These are phyloP conservation scores for Debaryomyces udenii DNA, from an alignment of 1,139 yeast genomes.

Conservation along the genomic window DNA sequence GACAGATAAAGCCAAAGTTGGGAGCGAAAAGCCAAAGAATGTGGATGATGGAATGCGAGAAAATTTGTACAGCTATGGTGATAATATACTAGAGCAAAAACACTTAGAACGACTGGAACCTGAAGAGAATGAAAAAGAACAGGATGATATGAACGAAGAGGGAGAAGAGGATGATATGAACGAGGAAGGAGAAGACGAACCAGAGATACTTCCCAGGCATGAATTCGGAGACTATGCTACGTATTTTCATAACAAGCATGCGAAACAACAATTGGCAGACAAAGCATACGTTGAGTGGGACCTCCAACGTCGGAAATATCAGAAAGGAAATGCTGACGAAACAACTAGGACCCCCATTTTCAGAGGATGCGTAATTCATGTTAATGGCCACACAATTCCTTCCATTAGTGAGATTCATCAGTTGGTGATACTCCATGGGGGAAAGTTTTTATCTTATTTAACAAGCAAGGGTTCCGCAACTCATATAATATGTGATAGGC, in stretches of 20 bases:
- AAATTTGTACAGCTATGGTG: neutral
- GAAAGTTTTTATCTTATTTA: slow-evolving; percentile 69
- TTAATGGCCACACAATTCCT: slow-evolving; percentile 87
- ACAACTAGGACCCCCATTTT: slow-evolving; percentile 48
- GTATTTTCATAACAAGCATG: slow-evolving; percentile 68
- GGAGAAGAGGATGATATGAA: neutral
- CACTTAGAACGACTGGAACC: too few species aligned
- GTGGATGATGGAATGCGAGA: neutral
- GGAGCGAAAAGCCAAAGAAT: neutral
- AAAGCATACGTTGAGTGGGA: slow-evolving; percentile 55
- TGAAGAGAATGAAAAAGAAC: neutral
- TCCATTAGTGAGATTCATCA: slow-evolving; percentile 72
- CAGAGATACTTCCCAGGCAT: slow-evolving; percentile 32
- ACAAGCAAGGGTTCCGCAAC: slow-evolving; percentile 75
- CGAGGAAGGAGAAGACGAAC: slow-evolving; percentile 8
- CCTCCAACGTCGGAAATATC: slow-evolving; percentile 34
- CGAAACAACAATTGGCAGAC: slow-evolving; percentile 72
- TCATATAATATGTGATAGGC: slow-evolving; percentile 77
- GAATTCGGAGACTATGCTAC: slow-evolving; percentile 71
- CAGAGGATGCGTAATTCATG: slow-evolving; percentile 64
- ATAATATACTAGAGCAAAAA: too few species aligned
- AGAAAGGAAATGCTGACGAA: slow-evolving; percentile 19
- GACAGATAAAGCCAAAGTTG: neutral
- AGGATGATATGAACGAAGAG: neutral
- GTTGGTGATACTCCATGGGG: slow-evolving; percentile 77